Evolutionary conservation across 1,284 basidiomycete genomes (phyloP).

Genomic region (Paramarasmius palmivorus): DNA sequence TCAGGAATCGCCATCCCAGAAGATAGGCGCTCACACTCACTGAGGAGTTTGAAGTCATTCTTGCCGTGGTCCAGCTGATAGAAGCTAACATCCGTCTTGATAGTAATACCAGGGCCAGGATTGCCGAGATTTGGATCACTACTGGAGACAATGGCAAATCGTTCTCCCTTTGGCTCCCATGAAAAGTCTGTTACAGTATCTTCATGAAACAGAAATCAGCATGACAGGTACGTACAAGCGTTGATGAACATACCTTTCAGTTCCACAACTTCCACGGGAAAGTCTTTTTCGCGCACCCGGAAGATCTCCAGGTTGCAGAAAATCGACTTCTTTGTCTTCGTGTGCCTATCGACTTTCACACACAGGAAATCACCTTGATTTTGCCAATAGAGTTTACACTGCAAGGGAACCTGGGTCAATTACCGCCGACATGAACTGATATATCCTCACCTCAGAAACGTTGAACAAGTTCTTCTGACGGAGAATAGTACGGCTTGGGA

Average conservation of each 20-base stretch:
- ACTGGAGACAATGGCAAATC: slow-evolving; percentile 95
- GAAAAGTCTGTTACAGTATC: slow-evolving; percentile 97
- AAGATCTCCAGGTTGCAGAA: slow-evolving; percentile 99
- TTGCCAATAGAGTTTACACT: slow-evolving; percentile 99
- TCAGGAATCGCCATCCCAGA: slow-evolving; percentile 3
- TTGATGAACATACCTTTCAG: slow-evolving; percentile 71
- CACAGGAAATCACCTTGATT: slow-evolving; percentile 99
- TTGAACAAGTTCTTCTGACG: slow-evolving; percentile 99
- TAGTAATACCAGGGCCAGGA: slow-evolving; percentile 84
- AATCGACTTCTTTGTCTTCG: slow-evolving; percentile 98
- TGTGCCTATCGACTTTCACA: slow-evolving; percentile 99
- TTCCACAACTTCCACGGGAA: slow-evolving; percentile 97
- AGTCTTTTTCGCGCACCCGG: slow-evolving; percentile 96
- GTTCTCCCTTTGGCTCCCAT: slow-evolving; percentile 96
- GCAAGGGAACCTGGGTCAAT: slow-evolving; percentile 8
- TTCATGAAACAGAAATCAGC: slow-evolving; percentile 30
- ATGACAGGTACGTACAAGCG: slow-evolving; percentile 11
- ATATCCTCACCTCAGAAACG: slow-evolving; percentile 81
- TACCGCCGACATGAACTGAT: not conserved
- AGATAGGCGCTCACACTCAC: slow-evolving; percentile 44
- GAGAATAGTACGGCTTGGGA: slow-evolving; percentile 85
- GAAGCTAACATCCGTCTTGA: slow-evolving; percentile 97
- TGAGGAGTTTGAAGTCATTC: slow-evolving; percentile 92
- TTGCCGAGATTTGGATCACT: slow-evolving; percentile 93
- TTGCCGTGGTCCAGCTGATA: slow-evolving; percentile 93